A percentile compares a stretch with the other conserved stretches of the same genome.
Evolutionary conservation across 2,329 filamentous ascomycete species (phyloP).

Genomic region (Diaporthe australafricana): DNA sequence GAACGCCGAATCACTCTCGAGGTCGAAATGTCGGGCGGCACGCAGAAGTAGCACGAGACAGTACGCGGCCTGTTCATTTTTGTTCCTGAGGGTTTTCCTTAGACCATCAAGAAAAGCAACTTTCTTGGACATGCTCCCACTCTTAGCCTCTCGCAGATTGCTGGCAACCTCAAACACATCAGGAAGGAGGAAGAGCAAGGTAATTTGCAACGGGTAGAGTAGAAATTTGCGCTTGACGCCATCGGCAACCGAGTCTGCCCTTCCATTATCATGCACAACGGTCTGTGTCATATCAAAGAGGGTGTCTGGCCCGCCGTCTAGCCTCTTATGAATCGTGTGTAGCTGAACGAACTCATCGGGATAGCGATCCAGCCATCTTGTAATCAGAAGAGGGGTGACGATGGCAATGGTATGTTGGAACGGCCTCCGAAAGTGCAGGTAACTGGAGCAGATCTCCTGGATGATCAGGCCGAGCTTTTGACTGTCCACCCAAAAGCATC

Average conservation of each 20-base stretch:
- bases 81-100: conserved; percentile 71
- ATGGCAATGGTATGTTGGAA: conserved; percentile 74
- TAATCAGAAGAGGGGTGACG: conserved; percentile 71
- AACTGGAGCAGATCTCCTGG: conserved; percentile 75
- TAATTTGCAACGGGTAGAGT: conserved; percentile 72
- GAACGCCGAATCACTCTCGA: conserved; percentile 71
- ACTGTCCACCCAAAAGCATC: conserved; percentile 74
- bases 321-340: conserved; percentile 68
- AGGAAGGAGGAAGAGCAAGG: conserved; percentile 72
- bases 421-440: conserved; percentile 72
- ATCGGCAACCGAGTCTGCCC: conserved; percentile 54
- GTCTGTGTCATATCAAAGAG: conserved; percentile 77
- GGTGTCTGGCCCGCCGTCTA: conserved; percentile 75
- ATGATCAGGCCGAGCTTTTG: conserved; percentile 71
- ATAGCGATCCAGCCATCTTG: conserved; percentile 73
- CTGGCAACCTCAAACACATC: conserved; percentile 78
- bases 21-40: conserved; percentile 72
- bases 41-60: conserved; percentile 73
- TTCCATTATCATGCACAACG: conserved; percentile 47
- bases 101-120: conserved; percentile 73
- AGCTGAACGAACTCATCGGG: conserved; percentile 74
- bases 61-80: conserved; percentile 75
- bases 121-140: conserved; percentile 72
- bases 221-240: conserved; percentile 65
- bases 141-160: conserved; percentile 73